A percentile compares a stretch with the other conserved stretches of the same genome.
phyloP scores from a whole-genome alignment of 768 basidiomycete genomes.

The Tephrocybe sp. region DNA sequence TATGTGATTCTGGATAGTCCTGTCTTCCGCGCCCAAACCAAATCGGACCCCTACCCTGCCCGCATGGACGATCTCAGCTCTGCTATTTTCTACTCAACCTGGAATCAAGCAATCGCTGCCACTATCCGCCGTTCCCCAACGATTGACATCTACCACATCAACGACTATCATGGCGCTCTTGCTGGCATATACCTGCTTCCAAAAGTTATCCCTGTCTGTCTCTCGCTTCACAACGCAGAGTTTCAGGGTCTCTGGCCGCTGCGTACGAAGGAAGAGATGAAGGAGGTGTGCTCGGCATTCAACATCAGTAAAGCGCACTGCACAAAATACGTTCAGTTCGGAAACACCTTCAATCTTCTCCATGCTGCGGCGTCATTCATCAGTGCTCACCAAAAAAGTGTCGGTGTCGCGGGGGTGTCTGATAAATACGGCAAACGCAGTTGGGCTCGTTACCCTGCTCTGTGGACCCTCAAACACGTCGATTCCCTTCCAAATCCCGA shows the following conservation, averaged over 20 bases:
- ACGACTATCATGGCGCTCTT: conserved; percentile 93
- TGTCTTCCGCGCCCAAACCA: conserved; percentile 95
- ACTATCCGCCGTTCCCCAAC: conserved; percentile 83
- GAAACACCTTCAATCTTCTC: conserved; percentile 94
- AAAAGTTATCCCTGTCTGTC: conserved; percentile 84
- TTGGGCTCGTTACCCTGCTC: conserved; percentile 94
- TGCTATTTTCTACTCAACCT: conserved; percentile 96
- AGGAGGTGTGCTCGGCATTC: conserved; percentile 97
- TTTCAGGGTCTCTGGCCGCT: conserved; percentile 97
- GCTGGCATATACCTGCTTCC: conserved; percentile 90
- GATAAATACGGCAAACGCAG: conserved; percentile 97
- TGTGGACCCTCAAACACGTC: conserved; percentile 95
- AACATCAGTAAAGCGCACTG: conserved; percentile 96
- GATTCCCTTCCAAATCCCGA: conserved; percentile 95
- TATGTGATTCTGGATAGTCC: conserved; percentile 93
- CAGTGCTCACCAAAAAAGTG: conserved; percentile 86
- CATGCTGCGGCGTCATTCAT: conserved; percentile 94
- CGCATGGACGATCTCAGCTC: conserved; percentile 97
- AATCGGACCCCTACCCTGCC: conserved; percentile 92
- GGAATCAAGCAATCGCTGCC: conserved; percentile 96
- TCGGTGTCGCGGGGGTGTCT: conserved; percentile 95
- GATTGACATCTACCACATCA: conserved; percentile 93
- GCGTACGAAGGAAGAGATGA: conserved; percentile 97
- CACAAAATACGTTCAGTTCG: conserved; percentile 96
- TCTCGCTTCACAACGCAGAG: conserved; percentile 95